These are phyloP conservation scores for Penicillium silybi DNA, from an alignment of 495 filamentous ascomycete genomes.

Conservation along the genomic window DNA sequence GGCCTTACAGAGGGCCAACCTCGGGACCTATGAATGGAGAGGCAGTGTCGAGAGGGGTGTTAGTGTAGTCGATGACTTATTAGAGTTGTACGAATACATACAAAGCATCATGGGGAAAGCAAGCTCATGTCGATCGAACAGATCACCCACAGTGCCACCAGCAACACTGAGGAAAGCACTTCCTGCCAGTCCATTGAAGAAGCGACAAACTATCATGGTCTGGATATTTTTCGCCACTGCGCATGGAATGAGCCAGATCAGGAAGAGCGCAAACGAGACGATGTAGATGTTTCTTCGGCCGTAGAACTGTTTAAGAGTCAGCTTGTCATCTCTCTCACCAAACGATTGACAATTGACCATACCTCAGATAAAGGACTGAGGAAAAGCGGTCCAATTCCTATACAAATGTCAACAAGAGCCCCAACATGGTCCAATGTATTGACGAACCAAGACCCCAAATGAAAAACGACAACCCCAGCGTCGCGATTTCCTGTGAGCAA, in stretches of 20 bases:
- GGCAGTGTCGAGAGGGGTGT: too few species aligned
- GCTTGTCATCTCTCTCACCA: neutral
- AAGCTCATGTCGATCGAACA: slow-evolving; percentile 75
- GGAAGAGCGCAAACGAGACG: slow-evolving; percentile 67
- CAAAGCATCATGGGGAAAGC: slow-evolving; percentile 76
- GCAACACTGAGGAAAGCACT: slow-evolving; percentile 87
- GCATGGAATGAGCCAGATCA: slow-evolving; percentile 84
- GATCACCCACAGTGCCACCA: slow-evolving; percentile 86
- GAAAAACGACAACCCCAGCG: slow-evolving; percentile 74
- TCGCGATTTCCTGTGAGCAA: slow-evolving; percentile 65
- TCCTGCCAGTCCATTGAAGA: slow-evolving; percentile 81
- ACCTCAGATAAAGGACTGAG: slow-evolving; percentile 63
- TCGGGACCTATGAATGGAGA: slow-evolving; percentile 70
- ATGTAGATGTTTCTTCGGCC: slow-evolving; percentile 85
- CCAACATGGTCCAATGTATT: neutral
- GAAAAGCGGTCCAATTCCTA: slow-evolving; percentile 69
- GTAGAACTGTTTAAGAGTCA: slow-evolving; percentile 69
- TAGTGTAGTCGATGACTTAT: too few species aligned
- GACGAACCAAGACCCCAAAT: slow-evolving; percentile 61
- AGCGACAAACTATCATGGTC: slow-evolving; percentile 79
- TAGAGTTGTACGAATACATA: too few species aligned
- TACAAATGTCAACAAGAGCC: slow-evolving; percentile 1
- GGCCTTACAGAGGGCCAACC: slow-evolving; percentile 36
- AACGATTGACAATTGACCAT: neutral
- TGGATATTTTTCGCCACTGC: slow-evolving; percentile 79